Evolutionary conservation across 1,284 basidiomycete genomes (phyloP).

Genomic region (Puccinia coronata): DNA sequence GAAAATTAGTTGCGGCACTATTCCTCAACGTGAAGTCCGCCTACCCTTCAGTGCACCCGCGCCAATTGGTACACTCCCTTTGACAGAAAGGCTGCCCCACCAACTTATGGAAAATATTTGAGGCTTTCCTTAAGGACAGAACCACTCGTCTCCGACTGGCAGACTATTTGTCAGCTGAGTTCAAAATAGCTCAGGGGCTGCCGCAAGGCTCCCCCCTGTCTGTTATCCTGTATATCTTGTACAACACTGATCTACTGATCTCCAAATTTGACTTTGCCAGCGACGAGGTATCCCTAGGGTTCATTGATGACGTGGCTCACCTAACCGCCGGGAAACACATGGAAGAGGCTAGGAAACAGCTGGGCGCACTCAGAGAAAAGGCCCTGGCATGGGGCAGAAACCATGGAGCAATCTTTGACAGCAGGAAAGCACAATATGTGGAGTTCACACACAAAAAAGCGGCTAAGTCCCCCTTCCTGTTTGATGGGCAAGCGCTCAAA

Average conservation of each 20-base stretch:
- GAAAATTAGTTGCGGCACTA: neutral
- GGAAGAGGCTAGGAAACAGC: neutral
- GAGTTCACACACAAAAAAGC: neutral
- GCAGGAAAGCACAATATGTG: slow-evolving; percentile 7
- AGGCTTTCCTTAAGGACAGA: neutral
- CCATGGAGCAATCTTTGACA: slow-evolving; percentile 36
- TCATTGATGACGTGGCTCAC: slow-evolving; percentile 23
- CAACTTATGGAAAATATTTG: neutral
- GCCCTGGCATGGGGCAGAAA: slow-evolving; percentile 4
- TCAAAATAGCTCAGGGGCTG: neutral
- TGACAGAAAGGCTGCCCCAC: neutral
- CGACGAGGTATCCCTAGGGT: neutral
- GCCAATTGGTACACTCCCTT: neutral
- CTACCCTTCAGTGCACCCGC: neutral
- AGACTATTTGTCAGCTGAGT: neutral
- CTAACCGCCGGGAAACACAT: neutral
- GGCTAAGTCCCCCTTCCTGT: neutral
- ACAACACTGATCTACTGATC: slow-evolving; percentile 20
- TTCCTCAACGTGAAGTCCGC: neutral
- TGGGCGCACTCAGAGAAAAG: neutral
- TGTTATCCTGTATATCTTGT: neutral
- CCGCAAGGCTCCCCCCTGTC: slow-evolving; percentile 22
- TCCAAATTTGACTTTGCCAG: neutral
- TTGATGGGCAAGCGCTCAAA: neutral
- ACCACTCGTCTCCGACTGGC: neutral